phyloP scores from a whole-genome alignment of 495 filamentous ascomycete genomes.

The Cudoniella acicularis region DNA sequence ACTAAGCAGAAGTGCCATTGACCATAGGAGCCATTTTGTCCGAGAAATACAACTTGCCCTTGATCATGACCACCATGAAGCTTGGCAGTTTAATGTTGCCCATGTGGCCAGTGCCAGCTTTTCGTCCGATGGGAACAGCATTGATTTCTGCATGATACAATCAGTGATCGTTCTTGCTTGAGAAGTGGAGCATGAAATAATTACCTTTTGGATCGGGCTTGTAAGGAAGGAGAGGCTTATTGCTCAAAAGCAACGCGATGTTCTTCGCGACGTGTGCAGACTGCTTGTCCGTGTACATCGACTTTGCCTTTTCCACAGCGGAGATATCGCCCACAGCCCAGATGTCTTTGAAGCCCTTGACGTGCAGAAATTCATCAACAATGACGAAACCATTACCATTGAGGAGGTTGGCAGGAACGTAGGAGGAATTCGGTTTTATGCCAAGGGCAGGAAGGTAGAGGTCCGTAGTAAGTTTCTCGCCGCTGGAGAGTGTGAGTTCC shows the following conservation, averaged over 20 bases:
- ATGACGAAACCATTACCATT: constrained; percentile 30
- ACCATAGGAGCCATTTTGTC: constrained; percentile 1
- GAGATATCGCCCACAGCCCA: constrained; percentile 40
- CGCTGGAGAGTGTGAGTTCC: constrained; percentile 23
- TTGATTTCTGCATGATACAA: not conserved
- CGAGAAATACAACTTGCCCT: constrained; percentile 11
- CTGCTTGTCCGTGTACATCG: constrained; percentile 11
- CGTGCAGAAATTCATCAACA: constrained; percentile 33
- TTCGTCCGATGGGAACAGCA: constrained; percentile 45
- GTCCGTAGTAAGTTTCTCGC: constrained; percentile 29
- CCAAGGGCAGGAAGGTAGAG: constrained; percentile 41
- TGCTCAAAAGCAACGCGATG: constrained; percentile 20
- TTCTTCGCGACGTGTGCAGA: constrained; percentile 16
- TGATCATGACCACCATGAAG: constrained; percentile 6
- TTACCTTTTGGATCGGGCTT: constrained; percentile 26
- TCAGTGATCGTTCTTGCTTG: constrained; percentile 35
- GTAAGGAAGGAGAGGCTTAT: constrained; percentile 31
- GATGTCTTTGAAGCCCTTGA: constrained; percentile 32
- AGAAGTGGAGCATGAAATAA: not conserved
- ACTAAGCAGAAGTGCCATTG: not conserved
- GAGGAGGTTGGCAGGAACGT: constrained; percentile 28
- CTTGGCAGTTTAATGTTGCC: constrained; percentile 5
- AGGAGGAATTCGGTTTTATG: constrained; percentile 38
- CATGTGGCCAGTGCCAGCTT: constrained; percentile 30
- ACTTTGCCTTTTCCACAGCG: constrained; percentile 6